phyloP scores from a whole-genome alignment of 345 rosid genomes.

The Populus euphratica region DNA sequence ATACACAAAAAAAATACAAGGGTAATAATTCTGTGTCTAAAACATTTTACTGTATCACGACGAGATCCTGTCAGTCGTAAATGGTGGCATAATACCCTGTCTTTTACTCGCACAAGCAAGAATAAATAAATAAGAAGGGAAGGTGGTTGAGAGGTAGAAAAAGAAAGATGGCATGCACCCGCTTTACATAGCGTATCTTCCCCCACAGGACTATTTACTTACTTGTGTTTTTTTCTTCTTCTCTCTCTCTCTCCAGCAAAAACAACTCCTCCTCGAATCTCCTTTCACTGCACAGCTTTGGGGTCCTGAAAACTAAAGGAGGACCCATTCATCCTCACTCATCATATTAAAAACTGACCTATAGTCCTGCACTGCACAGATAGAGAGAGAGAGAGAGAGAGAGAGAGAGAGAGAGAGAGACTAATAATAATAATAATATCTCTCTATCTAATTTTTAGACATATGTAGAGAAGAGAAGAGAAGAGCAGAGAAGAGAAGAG shows the following conservation, averaged over 20 bases:
- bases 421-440: not conserved
- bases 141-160: conserved; percentile 8
- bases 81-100: no score
- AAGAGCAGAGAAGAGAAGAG: not conserved
- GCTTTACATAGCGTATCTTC: conserved; percentile 18
- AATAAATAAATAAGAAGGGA: not conserved
- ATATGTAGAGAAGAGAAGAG: not conserved
- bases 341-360: not conserved
- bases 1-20: no score
- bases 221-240: not conserved
- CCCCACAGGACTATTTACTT: not conserved
- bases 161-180: conserved; percentile 42
- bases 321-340: conserved; percentile 12
- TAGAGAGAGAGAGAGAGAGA: not conserved
- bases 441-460: not conserved
- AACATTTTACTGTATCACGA: no score
- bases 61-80: no score
- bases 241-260: conserved; percentile 9
- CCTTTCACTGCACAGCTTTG: conserved; percentile 22
- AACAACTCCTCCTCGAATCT: conserved; percentile 36
- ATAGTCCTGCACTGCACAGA: not conserved
- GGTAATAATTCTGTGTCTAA: no score
- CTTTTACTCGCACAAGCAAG: not conserved
- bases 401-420: not conserved
- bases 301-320: conserved; percentile 32